Evolutionary conservation across 345 rosid genomes (phyloP).

Genomic region (Brassica rapa): DNA sequence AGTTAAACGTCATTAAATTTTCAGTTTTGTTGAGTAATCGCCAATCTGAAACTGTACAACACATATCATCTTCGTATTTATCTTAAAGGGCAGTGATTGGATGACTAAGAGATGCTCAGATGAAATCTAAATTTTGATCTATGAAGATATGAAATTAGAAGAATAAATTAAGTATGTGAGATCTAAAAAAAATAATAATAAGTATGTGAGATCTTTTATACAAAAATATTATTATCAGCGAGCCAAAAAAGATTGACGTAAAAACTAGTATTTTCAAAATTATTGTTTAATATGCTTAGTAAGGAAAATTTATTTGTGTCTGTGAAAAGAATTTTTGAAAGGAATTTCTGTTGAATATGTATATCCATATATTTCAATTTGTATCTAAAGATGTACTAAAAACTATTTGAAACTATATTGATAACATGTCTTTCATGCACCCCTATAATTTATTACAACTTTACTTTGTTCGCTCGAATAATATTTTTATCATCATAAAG

Average conservation of each 20-base stretch:
- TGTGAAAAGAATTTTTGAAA: background rate
- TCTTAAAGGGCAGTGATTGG: background rate
- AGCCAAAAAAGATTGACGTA: background rate
- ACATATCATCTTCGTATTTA: background rate
- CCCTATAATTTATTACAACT: background rate
- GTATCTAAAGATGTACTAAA: background rate
- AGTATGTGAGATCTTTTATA: background rate
- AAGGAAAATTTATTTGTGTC: background rate
- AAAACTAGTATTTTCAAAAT: background rate
- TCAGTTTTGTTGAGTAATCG: background rate
- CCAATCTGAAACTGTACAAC: background rate
- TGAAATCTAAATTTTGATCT: background rate
- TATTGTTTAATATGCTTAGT: background rate
- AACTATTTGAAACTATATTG: background rate
- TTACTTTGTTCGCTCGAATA: background rate
- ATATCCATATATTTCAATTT: background rate
- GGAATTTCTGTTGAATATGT: background rate
- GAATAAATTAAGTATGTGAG: background rate
- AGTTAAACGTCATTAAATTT: background rate
- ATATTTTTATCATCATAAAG: background rate
- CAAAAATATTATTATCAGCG: background rate
- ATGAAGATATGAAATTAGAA: background rate
- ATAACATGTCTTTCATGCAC: background rate
- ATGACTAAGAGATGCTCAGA: background rate
- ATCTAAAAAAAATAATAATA: no score